Percentiles rank a stretch among this genome's conserved stretches.
Conservation (phyloP, 345 rosid species). For the Mangifera indica region DNA sequence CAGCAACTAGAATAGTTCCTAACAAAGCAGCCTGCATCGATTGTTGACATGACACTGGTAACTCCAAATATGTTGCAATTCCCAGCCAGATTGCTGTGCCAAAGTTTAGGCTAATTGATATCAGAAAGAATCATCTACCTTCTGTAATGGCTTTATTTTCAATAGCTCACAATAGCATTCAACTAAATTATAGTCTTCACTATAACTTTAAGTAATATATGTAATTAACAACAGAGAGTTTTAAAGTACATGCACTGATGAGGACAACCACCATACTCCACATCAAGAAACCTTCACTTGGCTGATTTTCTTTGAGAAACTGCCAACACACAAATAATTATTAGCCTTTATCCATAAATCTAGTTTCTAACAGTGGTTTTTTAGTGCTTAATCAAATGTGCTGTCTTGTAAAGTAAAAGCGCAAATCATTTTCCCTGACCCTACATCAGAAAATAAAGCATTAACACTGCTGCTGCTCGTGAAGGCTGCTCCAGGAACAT, state of each 20-base stretch:
- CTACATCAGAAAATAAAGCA: constrained; percentile 29
- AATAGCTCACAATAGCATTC: no score
- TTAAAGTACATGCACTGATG: constrained; percentile 25
- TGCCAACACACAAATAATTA: constrained; percentile 6
- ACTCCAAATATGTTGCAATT: constrained; percentile 34
- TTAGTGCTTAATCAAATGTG: no score
- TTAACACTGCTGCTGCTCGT: constrained; percentile 26
- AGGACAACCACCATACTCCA: constrained; percentile 39
- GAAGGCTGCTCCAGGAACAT: constrained; percentile 33
- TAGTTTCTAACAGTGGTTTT: not conserved
- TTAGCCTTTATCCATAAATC: constrained; percentile 14
- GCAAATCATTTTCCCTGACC: not conserved
- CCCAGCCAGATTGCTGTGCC: constrained; percentile 36
- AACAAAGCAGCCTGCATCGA: constrained; percentile 34
- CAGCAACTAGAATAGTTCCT: constrained; percentile 27
- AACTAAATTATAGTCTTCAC: no score
- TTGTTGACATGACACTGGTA: constrained; percentile 37
- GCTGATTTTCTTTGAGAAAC: constrained; percentile 35
- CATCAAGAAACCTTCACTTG: constrained; percentile 40
- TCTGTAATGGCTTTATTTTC: no score
- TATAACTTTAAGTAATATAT: not conserved
- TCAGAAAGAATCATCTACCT: no score
- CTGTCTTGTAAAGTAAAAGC: no score
- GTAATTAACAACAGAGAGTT: constrained; percentile 5
- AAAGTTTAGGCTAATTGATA: not conserved